phyloP scores from a whole-genome alignment of 2,329 filamentous ascomycete genomes.

The Macroventuria anomochaeta region DNA sequence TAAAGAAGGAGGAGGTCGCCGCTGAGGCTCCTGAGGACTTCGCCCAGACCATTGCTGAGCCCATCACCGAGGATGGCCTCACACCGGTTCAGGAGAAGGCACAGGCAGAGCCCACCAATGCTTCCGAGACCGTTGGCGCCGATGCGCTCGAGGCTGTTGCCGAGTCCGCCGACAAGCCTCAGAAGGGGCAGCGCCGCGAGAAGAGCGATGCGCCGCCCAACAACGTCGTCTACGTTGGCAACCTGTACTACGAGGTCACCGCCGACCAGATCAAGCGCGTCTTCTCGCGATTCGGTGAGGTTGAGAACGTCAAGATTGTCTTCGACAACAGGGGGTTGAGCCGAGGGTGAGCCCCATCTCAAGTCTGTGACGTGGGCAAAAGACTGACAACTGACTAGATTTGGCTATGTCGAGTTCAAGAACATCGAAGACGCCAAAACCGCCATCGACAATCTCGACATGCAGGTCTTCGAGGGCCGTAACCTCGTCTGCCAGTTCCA shows the following conservation, averaged over 20 bases:
- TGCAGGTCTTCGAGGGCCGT: constrained; percentile 68
- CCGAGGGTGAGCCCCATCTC: constrained; percentile 64
- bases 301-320: constrained; percentile 62
- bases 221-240: constrained; percentile 68
- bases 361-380: not conserved
- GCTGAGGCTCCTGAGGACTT: constrained; percentile 38
- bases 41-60: constrained; percentile 46
- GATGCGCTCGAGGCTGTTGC: constrained; percentile 33
- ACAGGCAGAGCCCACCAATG: constrained; percentile 35
- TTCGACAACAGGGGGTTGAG: constrained; percentile 68
- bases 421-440: constrained; percentile 59
- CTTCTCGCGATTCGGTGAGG: constrained; percentile 64
- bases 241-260: constrained; percentile 72
- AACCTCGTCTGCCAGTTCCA: constrained; percentile 69
- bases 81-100: constrained; percentile 33
- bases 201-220: constrained; percentile 23
- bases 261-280: constrained; percentile 65
- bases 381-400: constrained; percentile 55
- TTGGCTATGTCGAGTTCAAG: constrained; percentile 70
- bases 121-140: constrained; percentile 34
- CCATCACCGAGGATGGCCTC: constrained; percentile 44
- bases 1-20: constrained; percentile 46
- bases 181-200: constrained; percentile 12
- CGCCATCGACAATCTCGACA: constrained; percentile 65
- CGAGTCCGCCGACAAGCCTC: not conserved